Percentiles rank a stretch among this genome's conserved stretches.
Conservation (phyloP, 2,329 filamentous ascomycete genomes). For the Lachnum nothofagi region DNA sequence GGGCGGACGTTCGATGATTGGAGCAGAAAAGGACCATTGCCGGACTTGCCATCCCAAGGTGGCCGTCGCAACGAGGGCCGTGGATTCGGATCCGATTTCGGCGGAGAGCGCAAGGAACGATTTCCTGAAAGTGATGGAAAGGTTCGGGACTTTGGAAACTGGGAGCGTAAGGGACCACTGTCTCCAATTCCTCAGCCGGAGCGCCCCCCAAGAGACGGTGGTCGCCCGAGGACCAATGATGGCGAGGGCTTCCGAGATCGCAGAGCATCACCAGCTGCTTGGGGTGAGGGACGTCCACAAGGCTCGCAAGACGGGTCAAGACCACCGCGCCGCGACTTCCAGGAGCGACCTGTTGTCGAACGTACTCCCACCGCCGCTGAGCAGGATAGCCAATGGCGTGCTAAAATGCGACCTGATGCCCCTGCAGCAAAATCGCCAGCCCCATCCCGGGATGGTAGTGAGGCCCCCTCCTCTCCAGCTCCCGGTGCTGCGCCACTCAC, state of each 20-base stretch:
- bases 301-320: constrained; percentile 68
- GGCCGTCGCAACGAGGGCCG: constrained; percentile 47
- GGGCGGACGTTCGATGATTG: constrained; percentile 81
- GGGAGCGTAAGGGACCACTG: constrained; percentile 91
- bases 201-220: constrained; percentile 51
- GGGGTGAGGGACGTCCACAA: constrained; percentile 61
- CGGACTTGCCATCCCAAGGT: constrained; percentile 60
- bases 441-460: constrained; percentile 66
- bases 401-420: constrained; percentile 79
- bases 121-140: constrained; percentile 68
- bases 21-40: constrained; percentile 86
- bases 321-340: constrained; percentile 72
- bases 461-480: constrained; percentile 69
- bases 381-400: constrained; percentile 87
- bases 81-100: constrained; percentile 46
- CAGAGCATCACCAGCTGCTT: constrained; percentile 64
- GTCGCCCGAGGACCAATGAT: constrained; percentile 55
- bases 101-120: constrained; percentile 64
- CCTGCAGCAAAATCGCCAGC: constrained; percentile 53
- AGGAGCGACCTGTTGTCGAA: constrained; percentile 61
- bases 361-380: constrained; percentile 82
- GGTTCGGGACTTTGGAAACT: constrained; percentile 75
- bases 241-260: constrained; percentile 58
- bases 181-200: constrained; percentile 61
- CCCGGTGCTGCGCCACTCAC: constrained; percentile 51